A percentile compares a stretch with the other conserved stretches of the same genome.
Conservation (phyloP, 345 rosid species). For the Triadica sebifera region DNA sequence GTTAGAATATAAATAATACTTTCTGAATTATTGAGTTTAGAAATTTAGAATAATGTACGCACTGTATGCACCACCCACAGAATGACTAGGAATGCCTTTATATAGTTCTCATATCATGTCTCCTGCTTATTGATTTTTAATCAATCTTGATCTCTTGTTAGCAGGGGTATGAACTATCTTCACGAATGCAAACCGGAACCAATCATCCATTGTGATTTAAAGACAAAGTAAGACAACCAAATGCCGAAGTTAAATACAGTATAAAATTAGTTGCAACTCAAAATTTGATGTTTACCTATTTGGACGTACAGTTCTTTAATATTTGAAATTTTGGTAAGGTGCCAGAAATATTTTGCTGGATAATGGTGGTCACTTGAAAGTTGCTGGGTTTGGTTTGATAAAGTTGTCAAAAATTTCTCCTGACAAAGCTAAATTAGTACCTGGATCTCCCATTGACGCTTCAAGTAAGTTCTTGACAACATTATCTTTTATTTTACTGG, state of each 20-base stretch:
- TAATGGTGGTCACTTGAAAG: conserved; percentile 77
- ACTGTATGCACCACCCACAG: neutral
- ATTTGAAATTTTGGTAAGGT: conserved; percentile 89
- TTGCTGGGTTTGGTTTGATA: conserved; percentile 83
- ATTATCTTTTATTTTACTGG: neutral
- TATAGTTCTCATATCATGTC: neutral
- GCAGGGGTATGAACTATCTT: conserved; percentile 62
- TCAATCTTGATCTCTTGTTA: conserved; percentile 29
- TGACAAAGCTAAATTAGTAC: conserved; percentile 53
- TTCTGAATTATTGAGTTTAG: conserved; percentile 7
- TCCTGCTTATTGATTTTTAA: conserved; percentile 7
- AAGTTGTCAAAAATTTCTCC: conserved; percentile 54
- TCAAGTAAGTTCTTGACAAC: conserved; percentile 50
- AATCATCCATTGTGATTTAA: conserved; percentile 80
- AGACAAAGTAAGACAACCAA: conserved; percentile 86
- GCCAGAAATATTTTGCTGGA: conserved; percentile 99
- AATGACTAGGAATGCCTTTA: neutral
- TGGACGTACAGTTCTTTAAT: conserved; percentile 52
- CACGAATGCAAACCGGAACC: conserved; percentile 86
- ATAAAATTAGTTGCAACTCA: conserved; percentile 16
- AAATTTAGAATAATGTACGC: neutral
- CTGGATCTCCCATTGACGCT: conserved; percentile 43
- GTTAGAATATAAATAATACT: neutral
- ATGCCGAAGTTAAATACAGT: conserved; percentile 41
- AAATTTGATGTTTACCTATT: conserved; percentile 17